A percentile compares a stretch with the other conserved stretches of the same genome.
phyloP scores from a whole-genome alignment of 331 rosid genomes.

The Ulmus americana region DNA sequence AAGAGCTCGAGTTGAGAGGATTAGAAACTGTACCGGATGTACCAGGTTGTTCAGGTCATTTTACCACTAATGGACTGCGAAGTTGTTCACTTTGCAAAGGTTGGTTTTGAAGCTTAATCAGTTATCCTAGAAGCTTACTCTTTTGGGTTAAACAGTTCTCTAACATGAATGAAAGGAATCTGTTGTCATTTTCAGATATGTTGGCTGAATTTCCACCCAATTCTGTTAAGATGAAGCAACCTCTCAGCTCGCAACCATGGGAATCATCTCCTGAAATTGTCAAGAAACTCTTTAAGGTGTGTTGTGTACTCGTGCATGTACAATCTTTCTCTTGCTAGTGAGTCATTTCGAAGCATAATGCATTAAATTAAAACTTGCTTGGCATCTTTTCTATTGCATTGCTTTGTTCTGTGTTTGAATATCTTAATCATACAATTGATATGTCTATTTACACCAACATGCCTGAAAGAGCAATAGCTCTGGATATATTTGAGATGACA shows the following conservation, averaged over 20 bases:
- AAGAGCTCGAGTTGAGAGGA: constrained; percentile 78
- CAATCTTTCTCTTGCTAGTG: not conserved
- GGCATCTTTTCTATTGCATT: not conserved
- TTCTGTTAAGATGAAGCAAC: constrained; percentile 84
- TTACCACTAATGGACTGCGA: constrained; percentile 39
- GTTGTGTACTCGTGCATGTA: too few species aligned
- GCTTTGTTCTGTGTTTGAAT: too few species aligned
- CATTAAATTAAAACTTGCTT: not conserved
- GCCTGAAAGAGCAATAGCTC: too few species aligned
- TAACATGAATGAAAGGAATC: not conserved
- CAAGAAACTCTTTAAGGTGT: constrained; percentile 90
- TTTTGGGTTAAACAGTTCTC: not conserved
- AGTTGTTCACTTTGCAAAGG: constrained; percentile 84
- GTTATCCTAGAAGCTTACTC: not conserved
- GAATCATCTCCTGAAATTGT: constrained; percentile 68
- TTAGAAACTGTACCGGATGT: constrained; percentile 45
- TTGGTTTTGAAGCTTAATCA: constrained; percentile 22
- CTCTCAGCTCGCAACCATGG: constrained; percentile 83
- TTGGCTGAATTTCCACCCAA: constrained; percentile 80
- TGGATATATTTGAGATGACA: not conserved
- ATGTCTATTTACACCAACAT: too few species aligned
- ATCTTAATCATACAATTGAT: too few species aligned
- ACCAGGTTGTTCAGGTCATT: constrained; percentile 50
- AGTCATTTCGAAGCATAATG: not conserved
- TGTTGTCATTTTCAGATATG: constrained; percentile 46